A percentile compares a stretch with the other conserved stretches of the same genome.
Evolutionary conservation across 495 filamentous ascomycete species (phyloP).

Genomic region (Podospora tetraspora): DNA sequence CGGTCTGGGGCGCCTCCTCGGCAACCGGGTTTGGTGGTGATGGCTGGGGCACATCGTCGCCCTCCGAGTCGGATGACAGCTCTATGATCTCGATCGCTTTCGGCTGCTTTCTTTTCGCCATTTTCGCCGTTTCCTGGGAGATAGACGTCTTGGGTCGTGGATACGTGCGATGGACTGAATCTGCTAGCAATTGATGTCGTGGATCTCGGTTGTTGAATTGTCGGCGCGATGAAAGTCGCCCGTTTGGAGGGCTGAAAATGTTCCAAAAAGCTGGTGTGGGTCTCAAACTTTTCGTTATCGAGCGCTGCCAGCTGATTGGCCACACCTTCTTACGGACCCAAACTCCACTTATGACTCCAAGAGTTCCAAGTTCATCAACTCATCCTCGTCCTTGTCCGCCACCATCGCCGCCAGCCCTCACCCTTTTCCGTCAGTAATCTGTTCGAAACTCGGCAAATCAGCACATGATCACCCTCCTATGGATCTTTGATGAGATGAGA

Average conservation of each 20-base stretch:
- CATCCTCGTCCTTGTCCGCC: not conserved
- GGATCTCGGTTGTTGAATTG: not conserved
- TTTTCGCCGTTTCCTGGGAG: slow-evolving; percentile 10
- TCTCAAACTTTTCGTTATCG: slow-evolving; percentile 6
- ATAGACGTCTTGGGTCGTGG: not conserved
- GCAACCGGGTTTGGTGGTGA: not conserved
- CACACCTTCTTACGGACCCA: not conserved
- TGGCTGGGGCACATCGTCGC: slow-evolving; percentile 4
- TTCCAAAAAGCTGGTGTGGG: slow-evolving; percentile 9
- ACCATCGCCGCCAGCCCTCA: not conserved
- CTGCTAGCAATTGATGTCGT: not conserved
- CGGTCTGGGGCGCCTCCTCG: not conserved
- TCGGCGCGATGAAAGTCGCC: not conserved
- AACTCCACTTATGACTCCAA: not conserved
- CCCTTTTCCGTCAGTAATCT: not conserved
- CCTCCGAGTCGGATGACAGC: slow-evolving; percentile 22
- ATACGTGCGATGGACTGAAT: not conserved
- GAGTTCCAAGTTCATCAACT: no score
- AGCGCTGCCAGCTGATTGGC: not conserved
- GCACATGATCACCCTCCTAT: not conserved
- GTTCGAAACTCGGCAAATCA: not conserved
- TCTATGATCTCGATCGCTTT: slow-evolving; percentile 20
- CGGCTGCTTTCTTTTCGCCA: slow-evolving; percentile 1
- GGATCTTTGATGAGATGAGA: not conserved
- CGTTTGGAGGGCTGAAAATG: not conserved